phyloP scores from a whole-genome alignment of 345 rosid genomes.

The Aethionema arabicum region DNA sequence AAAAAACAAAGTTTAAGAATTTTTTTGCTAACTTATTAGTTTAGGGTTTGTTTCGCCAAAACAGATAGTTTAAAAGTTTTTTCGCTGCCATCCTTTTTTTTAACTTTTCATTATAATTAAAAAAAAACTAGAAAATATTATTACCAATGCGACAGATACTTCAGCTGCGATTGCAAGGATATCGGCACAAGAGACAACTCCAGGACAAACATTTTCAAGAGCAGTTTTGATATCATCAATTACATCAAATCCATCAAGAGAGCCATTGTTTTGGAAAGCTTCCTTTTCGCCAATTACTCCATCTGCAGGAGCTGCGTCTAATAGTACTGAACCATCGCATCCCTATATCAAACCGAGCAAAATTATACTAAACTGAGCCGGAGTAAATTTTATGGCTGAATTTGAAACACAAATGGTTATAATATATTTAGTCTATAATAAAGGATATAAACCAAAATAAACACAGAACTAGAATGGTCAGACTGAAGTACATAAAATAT shows the following conservation, averaged over 20 bases:
- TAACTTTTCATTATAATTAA: too few relatives aligned
- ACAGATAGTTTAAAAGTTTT: too few relatives aligned
- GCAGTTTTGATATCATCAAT: constrained; percentile 55
- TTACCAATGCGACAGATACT: constrained; percentile 47
- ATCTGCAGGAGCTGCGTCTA: constrained; percentile 42
- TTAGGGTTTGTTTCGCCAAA: too few relatives aligned
- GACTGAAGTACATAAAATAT: too few relatives aligned
- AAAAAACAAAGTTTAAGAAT: background rate
- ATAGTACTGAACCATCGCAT: constrained; percentile 54
- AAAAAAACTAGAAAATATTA: background rate
- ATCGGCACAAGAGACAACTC: constrained; percentile 64
- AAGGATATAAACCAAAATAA: too few relatives aligned
- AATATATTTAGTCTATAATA: too few relatives aligned
- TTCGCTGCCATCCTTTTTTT: too few relatives aligned
- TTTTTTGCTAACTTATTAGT: too few relatives aligned
- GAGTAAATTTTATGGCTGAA: too few relatives aligned
- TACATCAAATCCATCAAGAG: constrained; percentile 38
- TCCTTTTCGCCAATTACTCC: constrained; percentile 41
- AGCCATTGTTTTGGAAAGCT: constrained; percentile 37
- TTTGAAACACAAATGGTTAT: too few relatives aligned
- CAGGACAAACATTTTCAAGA: constrained; percentile 52
- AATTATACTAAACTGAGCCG: background rate
- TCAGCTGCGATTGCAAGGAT: constrained; percentile 53
- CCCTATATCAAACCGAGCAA: constrained; percentile 38
- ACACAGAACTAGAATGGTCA: too few relatives aligned